Conservation (phyloP, 805 yeast genomes). For the Ogataea dorogensis region DNA sequence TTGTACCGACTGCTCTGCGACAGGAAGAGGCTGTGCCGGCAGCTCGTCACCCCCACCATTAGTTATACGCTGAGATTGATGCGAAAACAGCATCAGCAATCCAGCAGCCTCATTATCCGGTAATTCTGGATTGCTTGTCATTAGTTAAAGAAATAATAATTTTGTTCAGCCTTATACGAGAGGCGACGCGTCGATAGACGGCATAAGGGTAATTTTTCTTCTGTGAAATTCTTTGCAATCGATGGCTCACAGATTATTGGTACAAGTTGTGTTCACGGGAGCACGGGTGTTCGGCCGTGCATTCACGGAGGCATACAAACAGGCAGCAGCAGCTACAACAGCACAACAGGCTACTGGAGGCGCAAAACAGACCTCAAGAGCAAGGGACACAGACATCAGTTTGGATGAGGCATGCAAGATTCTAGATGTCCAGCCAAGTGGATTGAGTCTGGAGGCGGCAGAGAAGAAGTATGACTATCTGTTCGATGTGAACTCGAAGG, state of each 20-base stretch:
- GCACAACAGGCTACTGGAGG: constrained; percentile 45
- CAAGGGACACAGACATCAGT: constrained; percentile 73
- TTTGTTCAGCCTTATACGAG: constrained; percentile 2
- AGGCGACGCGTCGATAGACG: constrained; percentile 12
- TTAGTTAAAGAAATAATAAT: constrained; percentile 1
- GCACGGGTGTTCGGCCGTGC: constrained; percentile 96
- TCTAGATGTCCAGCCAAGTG: constrained; percentile 67
- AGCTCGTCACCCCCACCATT: not conserved
- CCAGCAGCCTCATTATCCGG: constrained; percentile 41
- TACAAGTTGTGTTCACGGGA: constrained; percentile 89
- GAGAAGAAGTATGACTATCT: constrained; percentile 74
- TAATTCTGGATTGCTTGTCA: constrained; percentile 18
- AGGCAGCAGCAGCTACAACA: constrained; percentile 93
- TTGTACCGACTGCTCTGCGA: constrained; percentile 9
- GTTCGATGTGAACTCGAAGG: constrained; percentile 86
- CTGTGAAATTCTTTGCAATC: constrained; percentile 5
- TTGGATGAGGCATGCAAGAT: constrained; percentile 91
- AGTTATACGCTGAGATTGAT: constrained; percentile 26
- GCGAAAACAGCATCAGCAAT: constrained; percentile 38
- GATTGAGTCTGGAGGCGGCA: constrained; percentile 55
- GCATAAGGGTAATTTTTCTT: constrained; percentile 1
- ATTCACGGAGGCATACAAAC: constrained; percentile 93
- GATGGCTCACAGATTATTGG: constrained; percentile 87
- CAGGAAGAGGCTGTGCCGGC: constrained; percentile 1
- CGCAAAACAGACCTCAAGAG: constrained; percentile 38